Base-by-base conservation (phyloP, 768 basidiomycete genomes). In the Sarcodon aspratus region DNA sequence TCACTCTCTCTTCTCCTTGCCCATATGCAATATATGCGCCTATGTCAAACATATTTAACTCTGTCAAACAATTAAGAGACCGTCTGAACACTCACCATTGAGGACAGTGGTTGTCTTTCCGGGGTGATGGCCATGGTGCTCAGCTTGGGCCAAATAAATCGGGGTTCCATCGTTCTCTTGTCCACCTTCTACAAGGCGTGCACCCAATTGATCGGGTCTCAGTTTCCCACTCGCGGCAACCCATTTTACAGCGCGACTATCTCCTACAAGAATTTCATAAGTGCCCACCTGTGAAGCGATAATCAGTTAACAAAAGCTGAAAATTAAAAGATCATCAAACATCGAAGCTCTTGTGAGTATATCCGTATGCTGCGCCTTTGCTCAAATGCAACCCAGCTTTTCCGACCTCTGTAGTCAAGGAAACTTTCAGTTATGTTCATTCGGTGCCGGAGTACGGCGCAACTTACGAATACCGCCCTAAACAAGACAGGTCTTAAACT, bases 251-350 rank as follows among this genome's bases (percentile, higher is more conserved):
- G 69, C 79, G 3, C 60, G 62, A 53, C 68, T 64, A 57, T 86
- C 68, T 1, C 81, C 85, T 13, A 85, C 66, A n/a, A 88, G 78
- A 43, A 87, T 72, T 57, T 88, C 85, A 55, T 77, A 87, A 33
- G 67, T 70, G 31, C 70, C 73, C 33, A 80, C 36, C 84, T 85
- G 54, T n/a, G 40, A 43, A 32, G 43, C 8, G 6, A 17, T 32
- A 34, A 45, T 35, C 33, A 34, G 15, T 38, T 40, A 13, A 11
- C 32, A 27, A 34, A 36, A 43, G n/a, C 21, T 13, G 34, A 36
- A 18, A 17, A 13, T 36, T 12, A 7, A 12, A 33, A 44, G 44
- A 32, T 21, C 32, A n/a, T 35, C 31, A 27, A 38, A 31, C 48
- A 44, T 45, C 12, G 42, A 27, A 31, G 17, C 57, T 80, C 82